These are phyloP conservation scores for Kwoniella pini DNA, from an alignment of 768 basidiomycete genomes.

Conservation along the genomic window DNA sequence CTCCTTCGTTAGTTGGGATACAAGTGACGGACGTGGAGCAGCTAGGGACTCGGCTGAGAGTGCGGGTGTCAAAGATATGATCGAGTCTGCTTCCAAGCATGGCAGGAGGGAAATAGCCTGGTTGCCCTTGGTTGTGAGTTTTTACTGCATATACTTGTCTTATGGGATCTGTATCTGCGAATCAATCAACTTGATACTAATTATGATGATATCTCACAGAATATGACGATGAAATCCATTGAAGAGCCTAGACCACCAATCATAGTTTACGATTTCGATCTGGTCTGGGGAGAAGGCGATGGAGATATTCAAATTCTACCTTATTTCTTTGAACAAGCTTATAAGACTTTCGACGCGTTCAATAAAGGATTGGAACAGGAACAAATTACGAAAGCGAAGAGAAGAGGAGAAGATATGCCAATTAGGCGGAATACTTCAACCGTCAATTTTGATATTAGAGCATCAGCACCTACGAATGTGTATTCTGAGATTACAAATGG, in stretches of 20 bases:
- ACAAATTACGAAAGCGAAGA: slow-evolving; percentile 24
- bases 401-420: slow-evolving; percentile 14
- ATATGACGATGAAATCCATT: slow-evolving; percentile 42
- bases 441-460: background rate
- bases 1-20: slow-evolving; percentile 27
- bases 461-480: too few species aligned
- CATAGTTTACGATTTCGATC: slow-evolving; percentile 42
- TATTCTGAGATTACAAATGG: background rate
- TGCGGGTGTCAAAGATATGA: slow-evolving; percentile 31
- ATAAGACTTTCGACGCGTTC: slow-evolving; percentile 32
- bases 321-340: slow-evolving; percentile 39
- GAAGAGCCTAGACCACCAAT: slow-evolving; percentile 29
- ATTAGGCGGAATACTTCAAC: slow-evolving; percentile 1
- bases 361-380: slow-evolving; percentile 36
- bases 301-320: slow-evolving; percentile 41
- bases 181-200: background rate
- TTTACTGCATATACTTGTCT: background rate
- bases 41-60: slow-evolving; percentile 21
- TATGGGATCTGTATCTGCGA: background rate
- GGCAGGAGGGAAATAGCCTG: slow-evolving; percentile 34
- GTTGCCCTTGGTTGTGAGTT: slow-evolving; percentile 41
- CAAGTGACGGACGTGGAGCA: slow-evolving; percentile 26
- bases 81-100: slow-evolving; percentile 28
- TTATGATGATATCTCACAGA: slow-evolving; percentile 20
- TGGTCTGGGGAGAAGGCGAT: slow-evolving; percentile 42